Conservation (phyloP, 176 grass and related monocot genomes). For the Hsuehochloa calcarea region DNA sequence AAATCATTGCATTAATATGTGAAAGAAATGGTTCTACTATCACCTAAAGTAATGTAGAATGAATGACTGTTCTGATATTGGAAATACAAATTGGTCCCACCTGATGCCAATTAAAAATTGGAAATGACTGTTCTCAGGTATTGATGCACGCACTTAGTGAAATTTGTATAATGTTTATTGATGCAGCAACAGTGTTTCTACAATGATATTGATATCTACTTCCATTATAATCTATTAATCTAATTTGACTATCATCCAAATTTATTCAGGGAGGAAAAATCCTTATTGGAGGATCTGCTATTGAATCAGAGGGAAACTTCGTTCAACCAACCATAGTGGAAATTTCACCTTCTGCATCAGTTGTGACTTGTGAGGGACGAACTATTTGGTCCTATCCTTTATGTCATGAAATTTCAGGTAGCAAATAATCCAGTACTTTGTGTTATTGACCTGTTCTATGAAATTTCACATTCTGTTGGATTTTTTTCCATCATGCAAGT, state of each 20-base stretch:
- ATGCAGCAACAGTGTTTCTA: too few relatives aligned
- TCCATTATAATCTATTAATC: background rate
- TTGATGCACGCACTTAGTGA: too few relatives aligned
- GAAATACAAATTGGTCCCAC: too few relatives aligned
- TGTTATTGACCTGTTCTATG: conserved; percentile 9
- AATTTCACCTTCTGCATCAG: conserved; percentile 62
- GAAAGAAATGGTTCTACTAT: conserved; percentile 6
- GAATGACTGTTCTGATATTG: too few relatives aligned
- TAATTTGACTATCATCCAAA: background rate
- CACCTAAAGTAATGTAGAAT: background rate
- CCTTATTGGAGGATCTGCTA: conserved; percentile 71
- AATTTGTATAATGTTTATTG: too few relatives aligned
- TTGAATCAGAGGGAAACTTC: conserved; percentile 88
- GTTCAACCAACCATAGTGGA: conserved; percentile 90
- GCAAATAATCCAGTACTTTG: background rate
- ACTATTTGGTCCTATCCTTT: conserved; percentile 94
- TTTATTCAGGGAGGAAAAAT: conserved; percentile 83
- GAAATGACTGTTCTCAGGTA: too few relatives aligned
- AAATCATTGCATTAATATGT: conserved; percentile 1
- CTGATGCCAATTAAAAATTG: too few relatives aligned
- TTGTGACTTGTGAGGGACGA: conserved; percentile 74
- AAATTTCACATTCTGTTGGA: too few relatives aligned
- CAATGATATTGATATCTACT: conserved; percentile 27
- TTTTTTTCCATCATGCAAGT: too few relatives aligned
- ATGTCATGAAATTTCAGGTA: conserved; percentile 98